phyloP scores from a whole-genome alignment of 1,284 basidiomycete species.

The Uromyces viciae-fabae region DNA sequence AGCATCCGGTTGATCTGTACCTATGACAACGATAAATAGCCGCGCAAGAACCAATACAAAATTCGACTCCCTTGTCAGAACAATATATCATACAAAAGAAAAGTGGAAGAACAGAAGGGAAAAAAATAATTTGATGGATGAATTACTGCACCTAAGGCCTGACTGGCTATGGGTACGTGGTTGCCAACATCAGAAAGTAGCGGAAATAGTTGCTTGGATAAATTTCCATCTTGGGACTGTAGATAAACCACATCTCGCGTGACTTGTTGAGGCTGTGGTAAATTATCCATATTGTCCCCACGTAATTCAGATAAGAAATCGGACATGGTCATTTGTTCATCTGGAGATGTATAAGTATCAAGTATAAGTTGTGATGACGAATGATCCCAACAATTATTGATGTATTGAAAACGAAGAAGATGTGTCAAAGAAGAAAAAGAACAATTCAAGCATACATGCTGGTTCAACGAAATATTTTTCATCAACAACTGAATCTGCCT shows the following conservation, averaged over 20 bases:
- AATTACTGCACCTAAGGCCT: constrained; percentile 66
- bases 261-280: constrained; percentile 35
- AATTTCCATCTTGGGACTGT: constrained; percentile 85
- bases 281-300: constrained; percentile 16
- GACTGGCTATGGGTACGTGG: constrained; percentile 69
- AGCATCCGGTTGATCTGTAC: constrained; percentile 65
- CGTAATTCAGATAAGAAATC: constrained; percentile 61
- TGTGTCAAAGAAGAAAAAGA: neutral
- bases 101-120: neutral
- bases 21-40: neutral
- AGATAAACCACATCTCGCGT: constrained; percentile 62
- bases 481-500: constrained; percentile 52
- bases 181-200: constrained; percentile 65
- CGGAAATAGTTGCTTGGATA: constrained; percentile 66
- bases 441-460: constrained; percentile 39
- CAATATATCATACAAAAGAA: neutral
- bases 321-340: constrained; percentile 66
- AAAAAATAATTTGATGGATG: constrained; percentile 37
- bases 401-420: neutral
- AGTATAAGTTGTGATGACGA: neutral
- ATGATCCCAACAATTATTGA: neutral
- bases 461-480: constrained; percentile 77
- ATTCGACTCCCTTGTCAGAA: neutral
- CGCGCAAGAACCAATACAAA: neutral
- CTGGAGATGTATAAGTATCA: constrained; percentile 48